A percentile compares a stretch with the other conserved stretches of the same genome.
phyloP scores from a whole-genome alignment of 352 stramenopile species.

The Blastocystis sp. region DNA sequence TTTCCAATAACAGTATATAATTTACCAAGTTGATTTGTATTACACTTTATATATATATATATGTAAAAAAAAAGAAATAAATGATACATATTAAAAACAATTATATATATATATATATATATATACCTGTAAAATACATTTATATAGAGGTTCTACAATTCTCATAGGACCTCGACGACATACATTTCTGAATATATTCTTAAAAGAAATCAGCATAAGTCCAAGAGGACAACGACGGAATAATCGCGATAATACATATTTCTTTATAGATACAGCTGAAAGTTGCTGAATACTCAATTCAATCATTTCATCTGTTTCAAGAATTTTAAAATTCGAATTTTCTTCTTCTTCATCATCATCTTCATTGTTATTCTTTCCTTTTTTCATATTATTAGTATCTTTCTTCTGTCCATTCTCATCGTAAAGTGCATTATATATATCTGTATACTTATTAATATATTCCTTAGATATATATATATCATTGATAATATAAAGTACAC shows the following conservation, averaged over 20 bases:
- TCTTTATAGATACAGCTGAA: conserved; percentile 33
- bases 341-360: not conserved
- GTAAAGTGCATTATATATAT: conserved; percentile 8
- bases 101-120: conserved; percentile 14
- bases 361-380: not conserved
- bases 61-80: conserved; percentile 28
- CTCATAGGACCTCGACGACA: conserved; percentile 13
- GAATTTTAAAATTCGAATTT: conserved; percentile 23
- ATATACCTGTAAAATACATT: conserved; percentile 39
- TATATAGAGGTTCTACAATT: conserved; percentile 36
- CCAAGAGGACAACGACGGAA: conserved; percentile 68
- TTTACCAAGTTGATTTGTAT: conserved; percentile 66
- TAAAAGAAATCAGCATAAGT: conserved; percentile 50
- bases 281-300: not conserved
- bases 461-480: conserved; percentile 51
- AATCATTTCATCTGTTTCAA: conserved; percentile 18
- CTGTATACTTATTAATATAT: conserved; percentile 42
- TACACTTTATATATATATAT: no score
- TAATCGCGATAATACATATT: conserved; percentile 50
- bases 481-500: conserved; percentile 63
- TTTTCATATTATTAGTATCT: not conserved
- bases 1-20: conserved; percentile 76
- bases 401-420: not conserved
- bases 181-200: conserved; percentile 7
- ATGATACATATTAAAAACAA: no score